Evolutionary conservation across 83 land plant species (phyloP).

Genomic region (Picea mariana): DNA sequence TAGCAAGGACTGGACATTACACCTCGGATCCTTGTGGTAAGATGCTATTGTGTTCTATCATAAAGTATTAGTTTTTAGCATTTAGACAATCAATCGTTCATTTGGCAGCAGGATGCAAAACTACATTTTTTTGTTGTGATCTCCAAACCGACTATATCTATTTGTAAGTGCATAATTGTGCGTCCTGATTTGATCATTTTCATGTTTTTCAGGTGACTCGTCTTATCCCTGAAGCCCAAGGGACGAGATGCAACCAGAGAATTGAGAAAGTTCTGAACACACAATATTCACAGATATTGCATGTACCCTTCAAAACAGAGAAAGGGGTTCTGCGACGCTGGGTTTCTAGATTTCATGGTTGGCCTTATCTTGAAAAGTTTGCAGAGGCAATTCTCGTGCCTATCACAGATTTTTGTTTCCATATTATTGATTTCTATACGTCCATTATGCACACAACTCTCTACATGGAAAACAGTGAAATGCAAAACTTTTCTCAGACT

Average conservation of each 20-base stretch:
- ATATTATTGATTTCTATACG: not conserved
- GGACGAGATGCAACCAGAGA: constrained; percentile 90
- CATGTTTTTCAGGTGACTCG: constrained; percentile 66
- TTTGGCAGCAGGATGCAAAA: not conserved
- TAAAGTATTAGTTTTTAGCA: not conserved
- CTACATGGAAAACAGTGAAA: not conserved
- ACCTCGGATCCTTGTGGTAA: constrained; percentile 92
- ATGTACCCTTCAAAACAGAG: constrained; percentile 79
- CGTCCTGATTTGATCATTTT: constrained; percentile 9
- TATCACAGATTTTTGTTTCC: not conserved
- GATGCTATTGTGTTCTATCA: constrained; percentile 1
- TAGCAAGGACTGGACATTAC: constrained; percentile 73
- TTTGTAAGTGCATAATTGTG: constrained; percentile 6
- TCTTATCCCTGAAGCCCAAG: constrained; percentile 87
- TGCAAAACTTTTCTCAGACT: not conserved
- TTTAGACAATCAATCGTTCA: not conserved
- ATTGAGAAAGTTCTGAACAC: constrained; percentile 75
- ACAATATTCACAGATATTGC: constrained; percentile 68
- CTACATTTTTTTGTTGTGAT: constrained; percentile 12
- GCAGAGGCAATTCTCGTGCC: constrained; percentile 37
- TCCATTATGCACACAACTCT: not conserved
- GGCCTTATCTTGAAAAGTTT: constrained; percentile 86
- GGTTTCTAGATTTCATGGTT: constrained; percentile 93
- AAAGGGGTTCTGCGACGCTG: constrained; percentile 64
- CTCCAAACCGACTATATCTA: not conserved